Evolutionary conservation across 2,329 filamentous ascomycete genomes (phyloP).

Genomic region (Penicillium occitanis): DNA sequence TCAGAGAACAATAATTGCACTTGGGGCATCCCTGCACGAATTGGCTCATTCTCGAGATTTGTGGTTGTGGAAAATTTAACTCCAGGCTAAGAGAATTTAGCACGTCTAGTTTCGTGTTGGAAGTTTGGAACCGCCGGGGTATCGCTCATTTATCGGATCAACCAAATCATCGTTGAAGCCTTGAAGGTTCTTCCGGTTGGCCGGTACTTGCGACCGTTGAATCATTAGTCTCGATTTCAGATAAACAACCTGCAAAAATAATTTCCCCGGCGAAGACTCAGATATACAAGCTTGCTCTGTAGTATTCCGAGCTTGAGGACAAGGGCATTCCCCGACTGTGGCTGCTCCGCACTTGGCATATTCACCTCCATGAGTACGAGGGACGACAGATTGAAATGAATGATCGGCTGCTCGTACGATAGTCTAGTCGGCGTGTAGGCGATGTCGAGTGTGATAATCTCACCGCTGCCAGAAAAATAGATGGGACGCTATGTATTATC

Average conservation of each 20-base stretch:
- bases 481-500: background rate
- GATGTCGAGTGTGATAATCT: background rate
- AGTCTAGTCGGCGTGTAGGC: background rate
- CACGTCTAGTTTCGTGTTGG: slow-evolving; percentile 7
- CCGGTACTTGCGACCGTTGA: background rate
- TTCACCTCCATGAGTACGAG: background rate
- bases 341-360: background rate
- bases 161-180: background rate
- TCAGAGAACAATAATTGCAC: background rate
- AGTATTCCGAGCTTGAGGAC: background rate
- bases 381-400: background rate
- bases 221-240: background rate
- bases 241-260: background rate
- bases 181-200: background rate
- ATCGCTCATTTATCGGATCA: slow-evolving; percentile 13
- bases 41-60: background rate
- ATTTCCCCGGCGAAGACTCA: background rate
- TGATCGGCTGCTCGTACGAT: background rate
- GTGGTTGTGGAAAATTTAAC: slow-evolving; percentile 13
- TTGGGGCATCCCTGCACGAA: background rate
- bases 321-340: background rate
- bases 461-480: slow-evolving; percentile 6
- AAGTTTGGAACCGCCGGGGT: slow-evolving; percentile 22
- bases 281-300: background rate
- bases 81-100: slow-evolving; percentile 15